Conservation (phyloP, 2,329 filamentous ascomycete genomes). For the Graphiopsis chlorocephala region DNA sequence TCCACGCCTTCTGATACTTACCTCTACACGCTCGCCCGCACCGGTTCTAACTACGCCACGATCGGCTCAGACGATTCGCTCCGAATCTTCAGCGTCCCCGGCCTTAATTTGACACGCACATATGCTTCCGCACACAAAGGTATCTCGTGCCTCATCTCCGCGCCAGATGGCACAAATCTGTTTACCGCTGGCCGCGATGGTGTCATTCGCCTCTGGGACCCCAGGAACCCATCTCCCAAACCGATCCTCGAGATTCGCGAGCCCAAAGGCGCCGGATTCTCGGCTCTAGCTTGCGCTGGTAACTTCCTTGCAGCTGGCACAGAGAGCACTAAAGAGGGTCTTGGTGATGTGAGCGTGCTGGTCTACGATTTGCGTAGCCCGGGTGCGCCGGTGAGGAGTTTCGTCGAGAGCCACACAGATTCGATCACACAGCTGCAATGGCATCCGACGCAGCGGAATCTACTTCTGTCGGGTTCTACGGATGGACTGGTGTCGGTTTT, state of each 20-base stretch:
- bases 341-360: slow-evolving; percentile 38
- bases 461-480: slow-evolving; percentile 73
- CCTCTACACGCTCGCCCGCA: slow-evolving; percentile 55
- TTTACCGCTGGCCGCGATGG: slow-evolving; percentile 73
- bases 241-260: slow-evolving; percentile 22
- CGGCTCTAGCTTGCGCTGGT: slow-evolving; percentile 62
- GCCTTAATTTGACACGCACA: slow-evolving; percentile 52
- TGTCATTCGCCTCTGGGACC: slow-evolving; percentile 42
- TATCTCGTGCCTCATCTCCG: slow-evolving; percentile 59
- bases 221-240: slow-evolving; percentile 60
- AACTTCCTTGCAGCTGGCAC: slow-evolving; percentile 69
- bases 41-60: slow-evolving; percentile 48
- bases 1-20: slow-evolving; percentile 40
- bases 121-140: slow-evolving; percentile 58
- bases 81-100: slow-evolving; percentile 60
- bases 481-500: slow-evolving; percentile 77
- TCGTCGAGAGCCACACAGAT: slow-evolving; percentile 52
- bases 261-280: slow-evolving; percentile 55
- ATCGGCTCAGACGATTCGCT: slow-evolving; percentile 71
- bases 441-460: slow-evolving; percentile 50
- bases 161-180: slow-evolving; percentile 38
- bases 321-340: slow-evolving; percentile 48
- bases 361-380: slow-evolving; percentile 42
- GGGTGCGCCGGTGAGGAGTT: slow-evolving; percentile 36
- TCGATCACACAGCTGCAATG: slow-evolving; percentile 57